Evolutionary conservation across 257 asterid genomes (phyloP).

Genomic region (Parsonsia alboflavescens): DNA sequence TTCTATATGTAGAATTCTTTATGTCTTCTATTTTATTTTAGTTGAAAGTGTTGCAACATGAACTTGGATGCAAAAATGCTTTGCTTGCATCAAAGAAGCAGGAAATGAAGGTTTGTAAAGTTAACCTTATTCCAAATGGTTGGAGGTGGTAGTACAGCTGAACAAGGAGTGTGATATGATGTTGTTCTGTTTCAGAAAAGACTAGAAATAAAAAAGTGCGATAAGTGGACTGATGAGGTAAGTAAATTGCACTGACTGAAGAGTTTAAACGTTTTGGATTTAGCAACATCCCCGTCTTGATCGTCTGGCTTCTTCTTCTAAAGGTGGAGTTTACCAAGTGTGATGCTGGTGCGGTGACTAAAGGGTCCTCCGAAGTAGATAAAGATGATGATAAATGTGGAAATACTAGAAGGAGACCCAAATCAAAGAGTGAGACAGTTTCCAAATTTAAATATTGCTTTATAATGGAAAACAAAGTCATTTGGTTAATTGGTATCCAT

Average conservation of each 20-base stretch:
- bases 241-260: background rate
- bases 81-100: conserved; percentile 41
- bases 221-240: conserved; percentile 44
- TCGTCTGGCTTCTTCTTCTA: conserved; percentile 14
- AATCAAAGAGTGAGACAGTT: conserved; percentile 39
- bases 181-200: conserved; percentile 32
- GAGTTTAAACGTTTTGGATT: conserved; percentile 1
- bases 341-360: conserved; percentile 20
- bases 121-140: conserved; percentile 2
- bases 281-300: background rate
- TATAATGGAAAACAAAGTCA: background rate
- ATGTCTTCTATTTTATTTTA: conserved; percentile 23
- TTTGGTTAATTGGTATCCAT: conserved; percentile 14
- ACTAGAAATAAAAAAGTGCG: conserved; percentile 13
- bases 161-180: background rate
- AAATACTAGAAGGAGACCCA: conserved; percentile 26
- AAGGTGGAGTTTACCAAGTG: conserved; percentile 27
- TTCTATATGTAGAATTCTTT: conserved; percentile 2
- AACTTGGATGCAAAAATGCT: conserved; percentile 57
- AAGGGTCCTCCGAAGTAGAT: conserved; percentile 23
- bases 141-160: background rate
- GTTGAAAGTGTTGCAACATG: conserved; percentile 63
- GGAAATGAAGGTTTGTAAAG: conserved; percentile 42
- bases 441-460: background rate
- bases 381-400: conserved; percentile 27